Percentiles rank a stretch among this genome's conserved stretches.
phyloP scores from a whole-genome alignment of 2,329 filamentous ascomycete species.

The Eurotiales sp. region DNA sequence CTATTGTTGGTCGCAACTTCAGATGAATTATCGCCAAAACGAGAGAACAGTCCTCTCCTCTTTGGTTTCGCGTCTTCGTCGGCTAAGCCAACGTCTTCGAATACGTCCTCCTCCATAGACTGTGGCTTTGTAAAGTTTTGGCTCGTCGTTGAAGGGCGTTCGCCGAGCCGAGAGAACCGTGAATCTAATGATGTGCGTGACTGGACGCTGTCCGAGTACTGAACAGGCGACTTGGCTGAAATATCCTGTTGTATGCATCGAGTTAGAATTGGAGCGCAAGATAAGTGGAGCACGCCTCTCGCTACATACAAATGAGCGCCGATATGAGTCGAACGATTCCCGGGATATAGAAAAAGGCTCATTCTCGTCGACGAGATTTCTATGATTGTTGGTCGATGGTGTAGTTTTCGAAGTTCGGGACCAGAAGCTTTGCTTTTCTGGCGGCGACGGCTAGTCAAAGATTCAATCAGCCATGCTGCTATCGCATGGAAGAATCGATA shows the following conservation, averaged over 20 bases:
- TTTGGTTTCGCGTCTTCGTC: slow-evolving; percentile 67
- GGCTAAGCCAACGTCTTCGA: slow-evolving; percentile 84
- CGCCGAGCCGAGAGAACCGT: slow-evolving; percentile 59
- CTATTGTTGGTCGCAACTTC: slow-evolving; percentile 34
- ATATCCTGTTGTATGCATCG: slow-evolving; percentile 65
- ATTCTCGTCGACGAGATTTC: slow-evolving; percentile 70
- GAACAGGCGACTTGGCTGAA: slow-evolving; percentile 75
- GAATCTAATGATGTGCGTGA: slow-evolving; percentile 80
- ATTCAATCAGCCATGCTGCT: slow-evolving; percentile 3
- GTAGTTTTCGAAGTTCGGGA: slow-evolving; percentile 47
- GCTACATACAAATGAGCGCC: slow-evolving; percentile 80
- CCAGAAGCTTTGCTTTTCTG: slow-evolving; percentile 82
- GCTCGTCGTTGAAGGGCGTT: slow-evolving; percentile 58
- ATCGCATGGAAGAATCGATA: neutral
- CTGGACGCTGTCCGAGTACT: slow-evolving; percentile 54
- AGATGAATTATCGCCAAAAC: slow-evolving; percentile 62
- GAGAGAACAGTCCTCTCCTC: slow-evolving; percentile 73
- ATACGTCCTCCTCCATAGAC: slow-evolving; percentile 71
- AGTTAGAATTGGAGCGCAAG: slow-evolving; percentile 13
- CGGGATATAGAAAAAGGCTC: slow-evolving; percentile 93
- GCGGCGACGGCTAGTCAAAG: slow-evolving; percentile 69
- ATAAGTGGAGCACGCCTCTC: neutral
- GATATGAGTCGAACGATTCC: slow-evolving; percentile 95
- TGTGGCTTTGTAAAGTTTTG: slow-evolving; percentile 57
- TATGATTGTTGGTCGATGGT: slow-evolving; percentile 54